Base-by-base conservation (phyloP, 768 basidiomycete genomes). In the Russula ochroleuca region DNA sequence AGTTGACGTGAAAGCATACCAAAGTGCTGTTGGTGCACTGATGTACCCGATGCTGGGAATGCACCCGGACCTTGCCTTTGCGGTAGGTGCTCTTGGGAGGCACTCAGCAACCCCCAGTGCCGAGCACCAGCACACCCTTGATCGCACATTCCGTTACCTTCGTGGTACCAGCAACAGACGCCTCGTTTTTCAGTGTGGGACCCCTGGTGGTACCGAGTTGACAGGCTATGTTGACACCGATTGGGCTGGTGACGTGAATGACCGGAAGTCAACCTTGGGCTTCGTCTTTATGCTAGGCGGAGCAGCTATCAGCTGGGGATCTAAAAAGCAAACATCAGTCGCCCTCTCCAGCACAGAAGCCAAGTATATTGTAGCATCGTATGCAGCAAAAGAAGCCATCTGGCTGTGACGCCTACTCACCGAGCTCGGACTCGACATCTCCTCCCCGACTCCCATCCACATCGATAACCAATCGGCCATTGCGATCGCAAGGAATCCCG, bases 51-150 rank as follows among this genome's bases (percentile, higher is more conserved):
- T 50, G 48, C 17, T 19, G 28, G 28, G 69, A 8, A 76, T 76
- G 1, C 67, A 71, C 0, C 77, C 78, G 0, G 76, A 81, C 47
- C 69, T 80, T 13, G 67, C 74, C 2, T 28, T 28, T 28, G 28
- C 28, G 5, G 28, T 28, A 28, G 5, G 28, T 2, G 2, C 28
- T 2, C 72, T 80, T 1, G 68, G 74, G 0, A 73, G 74, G 31
- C 77, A 68, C 69, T 71, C 66, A 13, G 63, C 73, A 0, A 69
- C 69, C n/a, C 78, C 76, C 0, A 67, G 70, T 1, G 58, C 41
- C 0, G 58, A 51, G 0, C 76, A 78, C 66, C 67, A 75, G 52
- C 56, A 71, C 0, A 75, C 75, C 0, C 73, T 72, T 3, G 75
- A 57, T 2, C n/a, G n/a, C 2, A 31, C 21, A 2, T 35, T 57